Conservation (phyloP, 495 filamentous ascomycete species). For the Annulohypoxylon nitens region DNA sequence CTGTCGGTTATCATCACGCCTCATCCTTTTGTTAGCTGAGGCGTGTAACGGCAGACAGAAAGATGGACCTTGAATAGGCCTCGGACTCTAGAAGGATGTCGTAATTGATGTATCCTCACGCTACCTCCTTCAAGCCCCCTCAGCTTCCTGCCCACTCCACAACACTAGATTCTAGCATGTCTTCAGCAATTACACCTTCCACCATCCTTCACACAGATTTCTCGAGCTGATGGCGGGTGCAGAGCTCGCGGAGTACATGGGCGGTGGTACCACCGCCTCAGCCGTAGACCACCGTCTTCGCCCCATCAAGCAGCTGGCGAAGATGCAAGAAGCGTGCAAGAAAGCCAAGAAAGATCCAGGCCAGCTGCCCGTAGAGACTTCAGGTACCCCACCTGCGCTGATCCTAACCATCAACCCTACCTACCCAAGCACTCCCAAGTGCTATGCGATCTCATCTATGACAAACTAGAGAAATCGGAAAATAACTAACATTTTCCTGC, state of each 20-base stretch:
- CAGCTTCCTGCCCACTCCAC: neutral
- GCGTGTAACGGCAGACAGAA: neutral
- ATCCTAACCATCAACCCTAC: neutral
- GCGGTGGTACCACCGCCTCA: slow-evolving; percentile 46
- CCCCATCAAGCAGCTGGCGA: slow-evolving; percentile 53
- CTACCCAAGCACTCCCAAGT: neutral
- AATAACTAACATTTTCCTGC: slow-evolving; percentile 10
- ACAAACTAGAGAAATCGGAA: neutral
- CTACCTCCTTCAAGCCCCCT: neutral
- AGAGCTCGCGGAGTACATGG: slow-evolving; percentile 44
- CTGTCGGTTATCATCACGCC: neutral
- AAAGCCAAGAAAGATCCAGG: slow-evolving; percentile 28
- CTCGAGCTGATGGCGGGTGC: slow-evolving; percentile 29
- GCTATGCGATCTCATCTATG: neutral
- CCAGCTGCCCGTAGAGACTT: slow-evolving; percentile 35
- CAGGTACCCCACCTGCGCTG: slow-evolving; percentile 26
- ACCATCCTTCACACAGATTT: neutral
- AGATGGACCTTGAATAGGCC: neutral
- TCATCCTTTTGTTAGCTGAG: neutral
- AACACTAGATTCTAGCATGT: neutral
- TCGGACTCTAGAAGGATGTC: neutral
- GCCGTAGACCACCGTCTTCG: slow-evolving; percentile 63
- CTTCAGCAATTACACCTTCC: neutral
- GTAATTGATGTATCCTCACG: neutral
- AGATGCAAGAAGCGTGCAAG: slow-evolving; percentile 37